Base-by-base conservation (phyloP, 1,284 basidiomycete species). In the Pholiota adiposa region DNA sequence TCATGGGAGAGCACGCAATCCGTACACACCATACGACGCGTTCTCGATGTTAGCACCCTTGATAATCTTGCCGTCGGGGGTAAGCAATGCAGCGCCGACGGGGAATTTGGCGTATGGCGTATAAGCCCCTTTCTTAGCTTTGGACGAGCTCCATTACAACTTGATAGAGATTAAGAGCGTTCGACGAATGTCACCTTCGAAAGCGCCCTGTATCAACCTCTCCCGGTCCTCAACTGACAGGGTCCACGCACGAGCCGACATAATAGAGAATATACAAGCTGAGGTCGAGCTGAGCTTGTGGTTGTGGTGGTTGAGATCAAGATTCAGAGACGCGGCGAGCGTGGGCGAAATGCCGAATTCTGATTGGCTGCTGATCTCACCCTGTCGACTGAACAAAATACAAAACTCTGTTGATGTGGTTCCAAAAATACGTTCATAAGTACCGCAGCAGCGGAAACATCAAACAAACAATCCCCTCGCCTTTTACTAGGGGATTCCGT, bases 31-130 rank as follows among this genome's bases (percentile, higher is more conserved):
- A 71, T 94, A 96, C 0, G 92, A 93, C 0, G 93, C 93, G 69
- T 97, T 97, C 76, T 97, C 95, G 60, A 97, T 83, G 70, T 96
- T 97, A 38, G 89, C 87, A 4, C 95, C 94, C 56, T 86, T 90
- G 62, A 95, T 83, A 40, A 96, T 84, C 12, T 79, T 75, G 0
- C 92, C 93, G 60, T 89, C 83, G 0, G 82, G 72, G 1, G 87
- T 80, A 18, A 96, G 76, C 11, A 97, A 76, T 0, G 93, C 90
- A 0, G 94, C 93, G 0, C 96, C 95, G 9, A 97, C 95, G 48
- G 90, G 86, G 71, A 97, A 97, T 33, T 94, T 89, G 44, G 94
- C 96, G 74, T 95, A 93, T 0, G 83, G 88, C 40, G 77, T 80
- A 70, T 95, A 93, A 0, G 89, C 80, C 46, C 72, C 66, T 58